Evolutionary conservation across 139 green algal genomes (phyloP).

Genomic region (Pleodorina starrii): DNA sequence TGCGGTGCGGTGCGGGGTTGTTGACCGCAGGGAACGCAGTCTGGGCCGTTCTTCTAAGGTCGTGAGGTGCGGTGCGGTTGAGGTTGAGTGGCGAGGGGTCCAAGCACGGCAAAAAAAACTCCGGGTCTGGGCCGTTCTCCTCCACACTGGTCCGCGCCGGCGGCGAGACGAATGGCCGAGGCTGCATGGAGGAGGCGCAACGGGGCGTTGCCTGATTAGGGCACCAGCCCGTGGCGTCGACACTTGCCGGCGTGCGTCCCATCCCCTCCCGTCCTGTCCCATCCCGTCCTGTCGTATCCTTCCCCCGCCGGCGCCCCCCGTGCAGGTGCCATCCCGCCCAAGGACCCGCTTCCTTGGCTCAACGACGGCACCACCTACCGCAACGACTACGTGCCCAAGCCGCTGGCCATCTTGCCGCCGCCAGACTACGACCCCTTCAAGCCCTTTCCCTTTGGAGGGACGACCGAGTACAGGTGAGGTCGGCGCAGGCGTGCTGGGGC

Average conservation of each 20-base stretch:
- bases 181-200: too few species aligned
- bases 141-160: too few species aligned
- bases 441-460: slow-evolving; percentile 54
- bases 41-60: too few species aligned
- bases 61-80: not conserved
- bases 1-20: too few species aligned
- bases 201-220: too few species aligned
- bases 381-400: slow-evolving; percentile 61
- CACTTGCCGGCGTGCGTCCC: too few species aligned
- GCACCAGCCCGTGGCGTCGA: too few species aligned
- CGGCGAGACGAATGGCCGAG: too few species aligned
- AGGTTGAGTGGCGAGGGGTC: not conserved
- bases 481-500: not conserved
- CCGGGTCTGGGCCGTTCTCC: too few species aligned
- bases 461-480: slow-evolving; percentile 55
- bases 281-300: not conserved
- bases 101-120: too few species aligned
- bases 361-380: slow-evolving; percentile 58
- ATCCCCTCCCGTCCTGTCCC: not conserved
- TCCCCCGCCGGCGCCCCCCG: not conserved
- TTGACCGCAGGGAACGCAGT: too few species aligned
- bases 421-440: slow-evolving; percentile 24
- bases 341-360: slow-evolving; percentile 53
- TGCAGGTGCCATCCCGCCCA: slow-evolving; percentile 20
- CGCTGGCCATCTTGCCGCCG: slow-evolving; percentile 29